Evolutionary conservation across 306 rosid genomes (phyloP).

Genomic region (Castanospermum australe): DNA sequence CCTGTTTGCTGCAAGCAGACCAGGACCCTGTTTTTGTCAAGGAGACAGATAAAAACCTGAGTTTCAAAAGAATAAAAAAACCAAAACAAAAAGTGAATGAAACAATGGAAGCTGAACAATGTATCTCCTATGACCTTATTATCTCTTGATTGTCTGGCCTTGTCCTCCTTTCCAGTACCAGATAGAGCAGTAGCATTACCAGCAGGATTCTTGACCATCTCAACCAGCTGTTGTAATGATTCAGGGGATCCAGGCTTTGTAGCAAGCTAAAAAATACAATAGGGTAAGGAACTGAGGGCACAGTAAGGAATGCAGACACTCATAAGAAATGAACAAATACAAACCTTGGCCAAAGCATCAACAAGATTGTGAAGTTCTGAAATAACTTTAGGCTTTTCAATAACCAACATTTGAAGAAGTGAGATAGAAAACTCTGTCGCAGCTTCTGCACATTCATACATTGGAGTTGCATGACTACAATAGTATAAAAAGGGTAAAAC

Average conservation of each 20-base stretch:
- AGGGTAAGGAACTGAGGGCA: conserved; percentile 4
- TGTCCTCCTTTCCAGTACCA: conserved; percentile 83
- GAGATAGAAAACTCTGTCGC: conserved; percentile 88
- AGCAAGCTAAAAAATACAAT: conserved; percentile 62
- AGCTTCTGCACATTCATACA: conserved; percentile 63
- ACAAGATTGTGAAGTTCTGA: conserved; percentile 97
- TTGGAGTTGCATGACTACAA: conserved; percentile 23
- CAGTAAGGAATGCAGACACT: neutral
- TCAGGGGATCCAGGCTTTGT: conserved; percentile 92
- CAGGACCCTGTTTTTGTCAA: conserved; percentile 51
- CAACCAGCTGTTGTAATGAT: conserved; percentile 82
- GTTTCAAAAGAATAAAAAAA: neutral
- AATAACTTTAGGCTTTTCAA: conserved; percentile 79
- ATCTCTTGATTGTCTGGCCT: conserved; percentile 68
- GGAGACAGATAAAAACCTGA: neutral
- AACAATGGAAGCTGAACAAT: conserved; percentile 1
- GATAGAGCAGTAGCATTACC: conserved; percentile 47
- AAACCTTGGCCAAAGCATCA: conserved; percentile 90
- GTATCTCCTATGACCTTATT: conserved; percentile 59
- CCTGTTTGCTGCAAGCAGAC: conserved; percentile 46
- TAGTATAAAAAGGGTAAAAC: neutral
- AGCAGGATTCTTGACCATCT: conserved; percentile 79
- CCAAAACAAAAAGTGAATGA: neutral
- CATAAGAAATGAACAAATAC: conserved; percentile 11
- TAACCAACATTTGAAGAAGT: conserved; percentile 72